Conservation (phyloP, 2,329 filamentous ascomycete genomes). For the Phialophora expanda region DNA sequence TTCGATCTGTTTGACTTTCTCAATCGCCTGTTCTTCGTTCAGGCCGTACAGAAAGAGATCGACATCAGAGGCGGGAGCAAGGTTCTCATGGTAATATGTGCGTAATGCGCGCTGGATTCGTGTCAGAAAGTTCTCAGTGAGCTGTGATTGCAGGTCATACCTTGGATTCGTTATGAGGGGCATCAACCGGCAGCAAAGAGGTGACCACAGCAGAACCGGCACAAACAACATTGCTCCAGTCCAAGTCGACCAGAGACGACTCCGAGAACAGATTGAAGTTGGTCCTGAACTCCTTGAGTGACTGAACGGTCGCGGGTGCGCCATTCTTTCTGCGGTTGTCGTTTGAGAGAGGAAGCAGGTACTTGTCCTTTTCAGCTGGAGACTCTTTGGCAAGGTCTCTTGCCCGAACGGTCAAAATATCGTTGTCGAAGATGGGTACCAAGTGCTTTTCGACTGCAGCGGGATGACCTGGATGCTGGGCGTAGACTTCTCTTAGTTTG, state of each 20-base stretch:
- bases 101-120: constrained; percentile 46
- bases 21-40: constrained; percentile 74
- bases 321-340: constrained; percentile 67
- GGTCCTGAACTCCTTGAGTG: constrained; percentile 72
- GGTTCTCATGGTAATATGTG: constrained; percentile 79
- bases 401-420: constrained; percentile 43
- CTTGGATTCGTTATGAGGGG: constrained; percentile 66
- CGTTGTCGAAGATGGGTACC: constrained; percentile 45
- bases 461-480: constrained; percentile 46
- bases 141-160: constrained; percentile 15
- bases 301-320: constrained; percentile 69
- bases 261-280: constrained; percentile 86
- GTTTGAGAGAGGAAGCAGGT: constrained; percentile 44
- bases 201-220: constrained; percentile 83
- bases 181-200: constrained; percentile 72
- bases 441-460: constrained; percentile 42
- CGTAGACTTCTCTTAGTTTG: constrained; percentile 46
- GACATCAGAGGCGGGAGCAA: constrained; percentile 83
- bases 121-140: neutral
- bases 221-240: constrained; percentile 82
- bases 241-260: constrained; percentile 72
- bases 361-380: constrained; percentile 43
- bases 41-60: constrained; percentile 85
- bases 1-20: constrained; percentile 86
- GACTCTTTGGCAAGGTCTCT: constrained; percentile 44